Percentiles rank a stretch among this genome's conserved stretches.
phyloP scores from a whole-genome alignment of 2,329 filamentous ascomycete species.

The Penicillium sp. region DNA sequence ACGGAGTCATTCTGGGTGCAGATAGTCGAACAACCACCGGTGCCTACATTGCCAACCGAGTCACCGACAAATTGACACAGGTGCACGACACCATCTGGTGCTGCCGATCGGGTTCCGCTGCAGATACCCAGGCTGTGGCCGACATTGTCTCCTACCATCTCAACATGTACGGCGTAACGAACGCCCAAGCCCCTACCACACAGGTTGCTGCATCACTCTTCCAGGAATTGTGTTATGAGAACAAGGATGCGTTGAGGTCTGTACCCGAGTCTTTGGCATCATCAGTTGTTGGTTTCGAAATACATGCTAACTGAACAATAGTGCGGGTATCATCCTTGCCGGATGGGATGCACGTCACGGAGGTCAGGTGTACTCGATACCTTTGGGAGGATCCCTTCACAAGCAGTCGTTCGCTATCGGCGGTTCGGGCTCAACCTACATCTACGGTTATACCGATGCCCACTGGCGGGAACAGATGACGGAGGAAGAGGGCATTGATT shows the following conservation, averaged over 20 bases:
- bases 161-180: slow-evolving; percentile 85
- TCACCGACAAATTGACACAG: slow-evolving; percentile 98
- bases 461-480: slow-evolving; percentile 96
- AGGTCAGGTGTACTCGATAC: slow-evolving; percentile 96
- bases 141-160: slow-evolving; percentile 98
- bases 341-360: slow-evolving; percentile 94
- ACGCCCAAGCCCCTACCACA: slow-evolving; percentile 86
- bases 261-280: slow-evolving; percentile 31
- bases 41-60: slow-evolving; percentile 97
- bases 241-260: slow-evolving; percentile 90
- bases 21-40: slow-evolving; percentile 97
- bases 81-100: slow-evolving; percentile 99
- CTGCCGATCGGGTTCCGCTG: slow-evolving; percentile 94
- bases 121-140: slow-evolving; percentile 95
- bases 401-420: slow-evolving; percentile 96
- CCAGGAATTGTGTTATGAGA: slow-evolving; percentile 96
- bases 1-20: slow-evolving; percentile 93
- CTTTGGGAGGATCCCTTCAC: slow-evolving; percentile 92
- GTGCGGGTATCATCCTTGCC: slow-evolving; percentile 97
- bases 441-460: slow-evolving; percentile 97
- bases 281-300: background rate
- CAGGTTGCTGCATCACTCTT: slow-evolving; percentile 95
- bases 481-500: slow-evolving; percentile 82
- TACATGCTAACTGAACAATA: slow-evolving; percentile 38
- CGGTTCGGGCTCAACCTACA: slow-evolving; percentile 96